Percentiles rank a stretch among this genome's conserved stretches.
Conservation (phyloP, 2,329 filamentous ascomycete genomes). For the Diplodia seriata region DNA sequence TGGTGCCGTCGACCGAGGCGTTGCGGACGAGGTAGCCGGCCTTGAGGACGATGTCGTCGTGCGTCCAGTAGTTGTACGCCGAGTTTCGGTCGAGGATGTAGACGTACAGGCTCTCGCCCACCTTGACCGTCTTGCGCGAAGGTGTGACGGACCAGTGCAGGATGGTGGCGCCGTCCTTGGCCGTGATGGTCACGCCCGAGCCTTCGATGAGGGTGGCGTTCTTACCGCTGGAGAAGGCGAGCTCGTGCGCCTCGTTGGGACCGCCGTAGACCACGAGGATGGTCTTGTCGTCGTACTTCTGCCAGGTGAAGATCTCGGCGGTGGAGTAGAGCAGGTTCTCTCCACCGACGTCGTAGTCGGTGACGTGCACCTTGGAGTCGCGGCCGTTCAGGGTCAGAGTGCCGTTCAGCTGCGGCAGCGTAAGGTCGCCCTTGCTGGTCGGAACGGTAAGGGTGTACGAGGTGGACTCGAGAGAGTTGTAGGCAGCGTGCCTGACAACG, state of each 20-base stretch:
- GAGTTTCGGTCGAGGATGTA: slow-evolving; percentile 59
- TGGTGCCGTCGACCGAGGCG: slow-evolving; percentile 62
- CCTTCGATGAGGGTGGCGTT: slow-evolving; percentile 51
- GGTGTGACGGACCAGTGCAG: slow-evolving; percentile 64
- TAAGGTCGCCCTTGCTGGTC: slow-evolving; percentile 64
- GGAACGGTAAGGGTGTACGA: slow-evolving; percentile 69
- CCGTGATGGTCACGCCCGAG: slow-evolving; percentile 45
- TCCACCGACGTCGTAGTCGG: slow-evolving; percentile 69
- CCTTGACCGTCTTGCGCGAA: slow-evolving; percentile 59
- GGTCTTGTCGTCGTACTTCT: slow-evolving; percentile 65
- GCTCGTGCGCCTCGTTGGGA: slow-evolving; percentile 67
- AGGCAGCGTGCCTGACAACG: slow-evolving; percentile 70
- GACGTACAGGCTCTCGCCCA: slow-evolving; percentile 60
- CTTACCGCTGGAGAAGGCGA: slow-evolving; percentile 56
- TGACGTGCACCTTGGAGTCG: slow-evolving; percentile 72
- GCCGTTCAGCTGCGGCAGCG: slow-evolving; percentile 65
- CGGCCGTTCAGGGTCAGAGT: slow-evolving; percentile 65
- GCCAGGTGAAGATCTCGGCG: slow-evolving; percentile 71
- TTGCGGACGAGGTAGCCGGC: slow-evolving; percentile 70
- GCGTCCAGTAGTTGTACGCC: slow-evolving; percentile 40
- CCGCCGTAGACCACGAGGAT: slow-evolving; percentile 70
- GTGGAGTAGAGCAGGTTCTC: slow-evolving; percentile 70
- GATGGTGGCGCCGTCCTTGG: slow-evolving; percentile 54
- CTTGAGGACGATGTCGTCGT: slow-evolving; percentile 62
- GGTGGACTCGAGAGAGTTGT: slow-evolving; percentile 63